These are phyloP conservation scores for Knufia petricola DNA, from an alignment of 2,329 filamentous ascomycete species.

Conservation along the genomic window DNA sequence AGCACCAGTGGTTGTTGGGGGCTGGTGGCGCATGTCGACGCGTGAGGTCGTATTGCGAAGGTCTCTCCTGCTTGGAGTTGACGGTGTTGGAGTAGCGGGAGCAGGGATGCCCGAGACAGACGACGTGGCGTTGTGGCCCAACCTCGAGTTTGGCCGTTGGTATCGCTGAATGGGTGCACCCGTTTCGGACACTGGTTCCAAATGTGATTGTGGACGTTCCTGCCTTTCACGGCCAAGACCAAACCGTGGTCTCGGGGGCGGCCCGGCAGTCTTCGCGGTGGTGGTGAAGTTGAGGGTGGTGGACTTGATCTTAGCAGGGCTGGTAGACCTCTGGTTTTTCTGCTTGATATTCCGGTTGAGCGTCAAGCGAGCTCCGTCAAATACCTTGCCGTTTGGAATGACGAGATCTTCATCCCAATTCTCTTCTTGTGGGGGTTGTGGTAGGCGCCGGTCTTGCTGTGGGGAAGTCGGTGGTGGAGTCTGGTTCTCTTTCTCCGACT, in stretches of 20 bases:
- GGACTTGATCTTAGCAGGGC: constrained; percentile 54
- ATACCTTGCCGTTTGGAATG: constrained; percentile 70
- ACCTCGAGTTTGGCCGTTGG: constrained; percentile 56
- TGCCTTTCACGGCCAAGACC: constrained; percentile 43
- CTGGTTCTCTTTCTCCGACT: constrained; percentile 30
- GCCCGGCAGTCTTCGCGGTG: constrained; percentile 46
- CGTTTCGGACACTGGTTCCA: constrained; percentile 90
- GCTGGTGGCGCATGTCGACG: constrained; percentile 34
- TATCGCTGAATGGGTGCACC: constrained; percentile 59
- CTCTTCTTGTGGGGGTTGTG: constrained; percentile 40
- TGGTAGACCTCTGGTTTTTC: constrained; percentile 60
- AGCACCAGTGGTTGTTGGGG: constrained; percentile 41
- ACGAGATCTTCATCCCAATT: constrained; percentile 84
- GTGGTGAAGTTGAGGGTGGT: constrained; percentile 88
- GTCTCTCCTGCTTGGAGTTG: constrained; percentile 53
- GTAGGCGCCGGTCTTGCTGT: constrained; percentile 24
- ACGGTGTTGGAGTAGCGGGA: constrained; percentile 49
- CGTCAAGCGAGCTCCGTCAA: constrained; percentile 70
- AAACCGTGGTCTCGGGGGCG: constrained; percentile 64
- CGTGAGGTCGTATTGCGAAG: constrained; percentile 36
- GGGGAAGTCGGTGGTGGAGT: constrained; percentile 24
- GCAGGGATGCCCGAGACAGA: constrained; percentile 56
- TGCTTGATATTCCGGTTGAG: constrained; percentile 87
- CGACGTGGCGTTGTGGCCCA: constrained; percentile 60
- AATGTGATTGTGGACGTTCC: constrained; percentile 61